Evolutionary conservation across 2,329 filamentous ascomycete species (phyloP).

Genomic region (Simplicillium aogashimaense): DNA sequence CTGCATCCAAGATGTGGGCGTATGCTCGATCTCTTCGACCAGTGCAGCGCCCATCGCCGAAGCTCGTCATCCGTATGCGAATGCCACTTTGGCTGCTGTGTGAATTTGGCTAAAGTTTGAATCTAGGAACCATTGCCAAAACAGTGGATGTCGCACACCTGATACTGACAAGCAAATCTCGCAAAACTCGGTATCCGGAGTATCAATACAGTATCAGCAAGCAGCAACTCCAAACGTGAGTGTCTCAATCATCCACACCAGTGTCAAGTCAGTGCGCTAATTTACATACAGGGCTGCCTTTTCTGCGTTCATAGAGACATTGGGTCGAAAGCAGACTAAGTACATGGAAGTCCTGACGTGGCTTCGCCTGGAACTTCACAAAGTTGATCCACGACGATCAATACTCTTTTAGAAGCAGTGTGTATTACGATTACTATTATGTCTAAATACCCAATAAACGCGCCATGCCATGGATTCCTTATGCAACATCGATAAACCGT

Average conservation of each 20-base stretch:
- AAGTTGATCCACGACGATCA: slow-evolving; percentile 13
- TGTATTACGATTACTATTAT: neutral
- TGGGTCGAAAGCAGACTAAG: slow-evolving; percentile 61
- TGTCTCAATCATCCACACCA: slow-evolving; percentile 8
- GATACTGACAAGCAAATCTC: slow-evolving; percentile 48
- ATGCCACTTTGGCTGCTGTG: no score
- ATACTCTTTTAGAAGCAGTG: neutral
- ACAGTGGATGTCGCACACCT: slow-evolving; percentile 54
- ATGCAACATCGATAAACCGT: no score
- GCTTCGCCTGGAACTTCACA: slow-evolving; percentile 43
- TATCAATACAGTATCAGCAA: slow-evolving; percentile 52
- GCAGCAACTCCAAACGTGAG: slow-evolving; percentile 52
- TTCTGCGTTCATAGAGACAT: slow-evolving; percentile 58
- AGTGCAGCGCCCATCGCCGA: no score
- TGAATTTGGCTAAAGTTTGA: no score
- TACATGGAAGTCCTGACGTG: slow-evolving; percentile 57
- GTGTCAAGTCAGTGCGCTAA: neutral
- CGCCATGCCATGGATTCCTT: no score
- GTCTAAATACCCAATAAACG: no score
- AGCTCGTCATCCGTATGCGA: no score
- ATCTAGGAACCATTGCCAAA: slow-evolving; percentile 53
- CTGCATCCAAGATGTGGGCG: slow-evolving; percentile 64
- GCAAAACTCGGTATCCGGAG: slow-evolving; percentile 31
- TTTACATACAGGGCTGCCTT: slow-evolving; percentile 48
- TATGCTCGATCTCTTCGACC: slow-evolving; percentile 24